These are phyloP conservation scores for Pseudophaeomoniella oleicola DNA, from an alignment of 2,329 filamentous ascomycete species.

Conservation along the genomic window DNA sequence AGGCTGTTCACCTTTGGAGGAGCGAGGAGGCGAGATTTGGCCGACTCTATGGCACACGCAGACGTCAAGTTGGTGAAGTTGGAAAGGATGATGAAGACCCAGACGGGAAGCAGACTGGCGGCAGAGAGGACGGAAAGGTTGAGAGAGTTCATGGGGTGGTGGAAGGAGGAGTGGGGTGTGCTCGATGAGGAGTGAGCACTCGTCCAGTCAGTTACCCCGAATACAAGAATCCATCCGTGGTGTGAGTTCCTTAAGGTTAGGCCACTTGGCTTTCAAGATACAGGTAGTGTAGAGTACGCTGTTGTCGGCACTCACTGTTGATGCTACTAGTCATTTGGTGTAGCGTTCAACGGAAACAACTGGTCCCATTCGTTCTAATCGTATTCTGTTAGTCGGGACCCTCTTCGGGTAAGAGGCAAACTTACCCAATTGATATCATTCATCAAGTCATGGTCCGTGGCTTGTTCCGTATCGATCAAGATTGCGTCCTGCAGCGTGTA, in stretches of 20 bases:
- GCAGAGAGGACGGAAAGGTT: constrained; percentile 33
- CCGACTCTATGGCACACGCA: constrained; percentile 58
- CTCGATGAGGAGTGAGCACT: neutral
- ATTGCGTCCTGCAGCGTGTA: neutral
- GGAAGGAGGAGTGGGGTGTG: constrained; percentile 32
- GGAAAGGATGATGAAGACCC: constrained; percentile 45
- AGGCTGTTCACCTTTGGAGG: constrained; percentile 65
- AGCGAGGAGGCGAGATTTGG: constrained; percentile 40
- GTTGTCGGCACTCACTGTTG: too few relatives aligned
- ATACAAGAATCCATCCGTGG: too few relatives aligned
- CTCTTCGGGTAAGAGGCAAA: neutral
- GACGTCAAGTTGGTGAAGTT: constrained; percentile 58
- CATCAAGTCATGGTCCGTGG: neutral
- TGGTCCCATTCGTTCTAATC: neutral
- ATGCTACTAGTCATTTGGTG: too few relatives aligned
- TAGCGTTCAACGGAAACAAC: neutral
- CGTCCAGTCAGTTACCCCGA: too few relatives aligned
- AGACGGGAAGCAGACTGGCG: constrained; percentile 35
- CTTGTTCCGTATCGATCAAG: neutral
- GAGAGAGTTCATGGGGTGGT: constrained; percentile 36
- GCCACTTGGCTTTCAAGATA: too few relatives aligned
- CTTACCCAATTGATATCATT: neutral
- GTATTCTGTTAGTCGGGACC: neutral
- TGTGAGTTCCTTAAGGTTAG: too few relatives aligned
- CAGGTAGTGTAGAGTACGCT: too few relatives aligned